Evolutionary conservation across 2,329 filamentous ascomycete genomes (phyloP), one percentile per base, ranked within the genome.

Genomic region (Clathrospora elynae): DNA sequence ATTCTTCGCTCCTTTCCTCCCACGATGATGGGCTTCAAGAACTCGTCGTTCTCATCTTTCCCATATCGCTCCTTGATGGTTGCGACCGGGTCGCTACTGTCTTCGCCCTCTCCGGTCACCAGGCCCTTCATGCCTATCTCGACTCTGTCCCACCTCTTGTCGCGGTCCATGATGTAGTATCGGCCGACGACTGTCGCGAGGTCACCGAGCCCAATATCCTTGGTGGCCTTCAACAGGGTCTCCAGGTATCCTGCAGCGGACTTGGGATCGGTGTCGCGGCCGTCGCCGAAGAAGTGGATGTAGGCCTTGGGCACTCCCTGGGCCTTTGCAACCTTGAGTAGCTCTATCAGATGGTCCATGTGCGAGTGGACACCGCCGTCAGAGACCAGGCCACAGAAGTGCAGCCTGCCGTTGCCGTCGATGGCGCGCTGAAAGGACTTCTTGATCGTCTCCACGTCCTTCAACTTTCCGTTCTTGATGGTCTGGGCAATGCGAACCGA

Each of bases 151-250:
- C 93, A 99, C 71, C 93, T 85, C 89, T 97, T 97, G 73, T 99
- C 93, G 60, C 93, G 91, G 78, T 99, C 93, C 93, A 99, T 99
- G 74, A 90, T 90, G 73, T 88, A 99, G 84, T 97, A 99, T 60
- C 92, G 85, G 48, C 93, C 93, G 48, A 97, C 92, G 33, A 97
- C 82, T 24, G 93, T 96, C 20, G 89, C 92, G 55, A 99, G 82
- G 73, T 96, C 81, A 57, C 92, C 93, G 53, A 86, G 74, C 30
- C 90, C 91, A 56, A 95, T 81, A 72, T 97, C 89, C 74, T 93
- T 84, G 55, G 82, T 83, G 60, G 85, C 87, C 45, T 87, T 83
- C 48, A 96, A 73, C 23, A 99, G 80, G 70, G 91, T 83, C 74
- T 96, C 78, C 83, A 99, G 85, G 75, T 96, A 96, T 34, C 80